phyloP scores from a whole-genome alignment of 257 asterid species.

The Nyctanthes arbortristis region DNA sequence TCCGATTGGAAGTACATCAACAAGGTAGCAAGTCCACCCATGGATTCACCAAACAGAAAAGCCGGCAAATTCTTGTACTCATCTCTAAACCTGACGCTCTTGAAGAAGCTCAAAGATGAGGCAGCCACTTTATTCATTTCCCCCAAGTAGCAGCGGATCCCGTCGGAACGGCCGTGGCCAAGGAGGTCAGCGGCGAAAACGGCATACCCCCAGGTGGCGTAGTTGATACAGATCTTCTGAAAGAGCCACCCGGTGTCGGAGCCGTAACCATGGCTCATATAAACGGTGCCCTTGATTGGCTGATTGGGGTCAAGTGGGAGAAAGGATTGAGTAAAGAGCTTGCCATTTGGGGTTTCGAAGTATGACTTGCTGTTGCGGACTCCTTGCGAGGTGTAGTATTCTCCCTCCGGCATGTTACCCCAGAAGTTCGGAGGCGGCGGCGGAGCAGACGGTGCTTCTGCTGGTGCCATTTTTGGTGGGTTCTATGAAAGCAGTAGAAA shows the following conservation, averaged over 20 bases:
- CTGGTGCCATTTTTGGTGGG: conserved; percentile 38
- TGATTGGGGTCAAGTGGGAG: conserved; percentile 62
- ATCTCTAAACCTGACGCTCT: conserved; percentile 61
- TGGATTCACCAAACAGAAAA: conserved; percentile 79
- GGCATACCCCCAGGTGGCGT: conserved; percentile 91
- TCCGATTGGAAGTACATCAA: conserved; percentile 83
- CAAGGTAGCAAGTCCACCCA: conserved; percentile 80
- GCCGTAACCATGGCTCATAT: conserved; percentile 96
- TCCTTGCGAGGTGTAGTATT: conserved; percentile 75
- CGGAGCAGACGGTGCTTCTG: conserved; percentile 13
- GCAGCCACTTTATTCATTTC: conserved; percentile 74
- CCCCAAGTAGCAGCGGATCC: conserved; percentile 74
- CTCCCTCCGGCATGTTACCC: conserved; percentile 85
- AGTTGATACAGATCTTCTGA: conserved; percentile 81
- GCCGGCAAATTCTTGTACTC: conserved; percentile 82
- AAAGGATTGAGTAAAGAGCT: conserved; percentile 84
- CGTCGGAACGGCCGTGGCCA: conserved; percentile 98
- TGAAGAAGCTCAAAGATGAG: conserved; percentile 58
- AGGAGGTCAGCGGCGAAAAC: conserved; percentile 89
- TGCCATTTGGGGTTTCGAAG: conserved; percentile 79
- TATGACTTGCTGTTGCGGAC: conserved; percentile 69
- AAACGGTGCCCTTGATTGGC: conserved; percentile 69
- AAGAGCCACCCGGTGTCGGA: conserved; percentile 94
- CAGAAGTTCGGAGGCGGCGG: conserved; percentile 66
- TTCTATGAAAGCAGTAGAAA: background rate